Conservation (phyloP, 768 basidiomycete genomes). For the Pluteus cervinus region DNA sequence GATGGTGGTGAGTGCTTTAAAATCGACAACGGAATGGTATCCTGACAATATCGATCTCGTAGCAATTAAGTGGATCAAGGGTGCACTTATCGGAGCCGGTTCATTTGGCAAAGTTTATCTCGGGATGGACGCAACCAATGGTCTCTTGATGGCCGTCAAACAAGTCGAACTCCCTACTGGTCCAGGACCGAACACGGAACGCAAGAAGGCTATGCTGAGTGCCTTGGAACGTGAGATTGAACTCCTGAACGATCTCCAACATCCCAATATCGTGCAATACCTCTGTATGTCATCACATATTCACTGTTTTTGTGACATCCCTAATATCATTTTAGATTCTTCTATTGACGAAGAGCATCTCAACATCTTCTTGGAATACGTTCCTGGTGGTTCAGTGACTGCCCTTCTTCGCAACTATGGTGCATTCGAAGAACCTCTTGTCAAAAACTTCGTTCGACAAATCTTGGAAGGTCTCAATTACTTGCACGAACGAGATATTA, state of each 20-base stretch:
- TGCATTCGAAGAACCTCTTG: slow-evolving; percentile 89
- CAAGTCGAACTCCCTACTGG: slow-evolving; percentile 91
- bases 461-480: slow-evolving; percentile 87
- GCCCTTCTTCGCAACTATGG: slow-evolving; percentile 87
- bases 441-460: slow-evolving; percentile 89
- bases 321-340: slow-evolving; percentile 58
- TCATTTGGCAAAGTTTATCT: slow-evolving; percentile 95
- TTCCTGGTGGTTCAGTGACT: slow-evolving; percentile 91
- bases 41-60: slow-evolving; percentile 11
- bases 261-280: slow-evolving; percentile 97
- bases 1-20: slow-evolving; percentile 35
- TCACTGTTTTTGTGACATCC: not conserved
- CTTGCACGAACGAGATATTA: slow-evolving; percentile 89
- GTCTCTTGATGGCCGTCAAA: slow-evolving; percentile 94
- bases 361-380: slow-evolving; percentile 97
- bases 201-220: slow-evolving; percentile 89
- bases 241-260: slow-evolving; percentile 85
- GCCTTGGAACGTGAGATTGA: slow-evolving; percentile 93
- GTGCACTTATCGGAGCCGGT: slow-evolving; percentile 90
- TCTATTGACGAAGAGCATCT: slow-evolving; percentile 86
- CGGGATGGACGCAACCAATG: slow-evolving; percentile 89
- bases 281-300: slow-evolving; percentile 57
- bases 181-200: slow-evolving; percentile 80
- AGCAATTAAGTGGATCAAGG: slow-evolving; percentile 96
- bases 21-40: slow-evolving; percentile 46